Evolutionary conservation across 495 filamentous ascomycete species (phyloP), one percentile per base, ranked within the genome.

Genomic region (Daldinia loculata): DNA sequence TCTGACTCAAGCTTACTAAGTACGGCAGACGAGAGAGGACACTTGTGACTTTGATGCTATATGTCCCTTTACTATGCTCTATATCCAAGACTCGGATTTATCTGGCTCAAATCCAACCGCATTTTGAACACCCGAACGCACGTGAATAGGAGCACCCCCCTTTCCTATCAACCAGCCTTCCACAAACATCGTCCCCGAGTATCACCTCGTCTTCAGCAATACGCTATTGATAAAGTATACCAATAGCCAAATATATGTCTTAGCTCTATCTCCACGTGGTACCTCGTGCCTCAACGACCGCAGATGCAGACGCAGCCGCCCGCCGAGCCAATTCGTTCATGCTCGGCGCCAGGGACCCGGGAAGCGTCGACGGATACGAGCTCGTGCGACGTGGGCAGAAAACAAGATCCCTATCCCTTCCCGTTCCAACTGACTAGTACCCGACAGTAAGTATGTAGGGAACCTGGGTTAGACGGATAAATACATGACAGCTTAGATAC

Each of bases 1-100:
- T 38, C 9, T 24, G 55, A 27, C 24, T 24, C 22, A 41, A 45
- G 61, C 67, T 70, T 65, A 70, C 67, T 70, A 70, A 30, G 34
- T 30, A 17, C 26, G 17, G 43, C 19, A 48, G 8, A 48, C 43
- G 43, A 15, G 19, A 48, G 3, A 22, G 19, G 22, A 24, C 19
- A 48, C 17, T 6, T 29, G 0, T 0, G 6, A n/a, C n/a, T 43
- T 43, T 19, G 39, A 43, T 48, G 43, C 43, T 17, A 48, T 17
- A 48, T 48, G 8, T 48, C 43, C 43, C 8, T 48, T 8, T 22
- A 17, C n/a, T 48, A 48, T 19, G 32, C 32, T 34, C 32, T 34
- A 34, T n/a, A 45, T 45, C 17, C 41, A 45, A 19, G 41, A n/a
- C 41, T 45, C 41, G 7, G 41, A 45, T 7, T 45, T 22, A 45